Evolutionary conservation across 768 basidiomycete genomes (phyloP), one percentile per base, ranked within the genome.

Genomic region (Leccinum obscurum): DNA sequence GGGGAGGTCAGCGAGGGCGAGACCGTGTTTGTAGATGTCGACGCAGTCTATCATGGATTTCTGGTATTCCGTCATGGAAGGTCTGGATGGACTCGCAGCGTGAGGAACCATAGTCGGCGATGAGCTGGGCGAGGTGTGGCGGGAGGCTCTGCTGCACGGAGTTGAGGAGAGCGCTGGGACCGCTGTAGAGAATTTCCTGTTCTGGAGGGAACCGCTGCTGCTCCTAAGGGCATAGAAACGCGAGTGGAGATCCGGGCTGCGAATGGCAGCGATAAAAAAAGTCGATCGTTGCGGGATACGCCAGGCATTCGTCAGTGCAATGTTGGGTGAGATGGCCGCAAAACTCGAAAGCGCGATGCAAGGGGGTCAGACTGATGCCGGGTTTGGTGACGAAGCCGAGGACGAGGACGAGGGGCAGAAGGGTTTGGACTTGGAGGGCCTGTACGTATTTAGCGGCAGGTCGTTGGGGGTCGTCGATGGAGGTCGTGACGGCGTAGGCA

Each of bases 281-380:
- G n/a, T 77, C 75, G 14, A 81, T 70, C 54, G 81, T 73, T 2
- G 77, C 68, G 1, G 81, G 80, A 32, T 78, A 77, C 0, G 74
- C 73, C 57, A 79, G 73, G 70, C 78, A 83, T 0, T 81, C 77
- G 24, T 76, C 68, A 15, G 79, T 67, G 53, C 77, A 82, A 60
- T 85, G 77, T 17, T 80, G 67, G 0, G 81, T 78, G 20, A 79
- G 73, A 17, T 70, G 72, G 0, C 80, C 66, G 14, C 87, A 64
- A n/a, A 87, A 76, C n/a, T 77, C 76, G 9, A 84, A 63, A n/a
- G 79, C 83, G 61, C 88, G 88, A 56, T 79, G 77, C 44, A 85
- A 71, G 46, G 84, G 72, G 34, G 77, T 76, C 22, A 73, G 62
- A 5, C 77, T 75, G 1, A 76, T 74, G 24, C 68, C 68, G 3